Percentiles rank a stretch among this genome's conserved stretches.
These are phyloP conservation scores for Chimonanthus praecox DNA, from an alignment of 164 flowering plant genomes.

Conservation along the genomic window DNA sequence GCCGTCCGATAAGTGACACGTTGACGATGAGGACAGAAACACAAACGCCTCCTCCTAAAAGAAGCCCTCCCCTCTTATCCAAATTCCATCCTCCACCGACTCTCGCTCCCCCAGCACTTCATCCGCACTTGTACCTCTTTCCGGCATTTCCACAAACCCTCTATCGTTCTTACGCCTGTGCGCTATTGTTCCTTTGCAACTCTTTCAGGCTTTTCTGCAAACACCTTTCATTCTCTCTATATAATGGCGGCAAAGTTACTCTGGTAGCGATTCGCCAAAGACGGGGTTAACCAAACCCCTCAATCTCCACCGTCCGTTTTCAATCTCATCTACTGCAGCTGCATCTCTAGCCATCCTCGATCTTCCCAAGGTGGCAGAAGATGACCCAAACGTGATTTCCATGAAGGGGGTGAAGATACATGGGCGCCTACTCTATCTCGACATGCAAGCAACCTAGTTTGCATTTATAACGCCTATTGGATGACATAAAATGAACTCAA, in stretches of 20 bases:
- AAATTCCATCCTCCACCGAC: no score
- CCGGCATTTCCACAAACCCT: no score
- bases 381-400: conserved; percentile 29
- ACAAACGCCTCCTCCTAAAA: no score
- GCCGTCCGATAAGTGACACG: no score
- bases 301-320: conserved; percentile 30
- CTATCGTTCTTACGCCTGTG: no score
- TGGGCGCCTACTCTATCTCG: conserved; percentile 83
- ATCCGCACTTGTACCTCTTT: no score
- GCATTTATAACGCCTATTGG: no score
- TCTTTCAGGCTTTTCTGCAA: not conserved
- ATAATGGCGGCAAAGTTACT: conserved; percentile 28
- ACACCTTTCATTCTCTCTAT: not conserved
- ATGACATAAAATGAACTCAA: no score
- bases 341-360: conserved; percentile 3
- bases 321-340: conserved; percentile 34
- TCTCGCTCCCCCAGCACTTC: no score
- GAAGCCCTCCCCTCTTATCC: no score
- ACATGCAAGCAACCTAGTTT: conserved; percentile 71
- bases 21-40: no score
- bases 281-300: not conserved
- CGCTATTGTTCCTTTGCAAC: not conserved
- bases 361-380: not conserved
- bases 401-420: conserved; percentile 83
- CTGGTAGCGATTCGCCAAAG: conserved; percentile 4